Evolutionary conservation across 140 eudicot genomes (phyloP), one percentile per base, ranked within the genome.

Genomic region (Bidens hawaiensis): DNA sequence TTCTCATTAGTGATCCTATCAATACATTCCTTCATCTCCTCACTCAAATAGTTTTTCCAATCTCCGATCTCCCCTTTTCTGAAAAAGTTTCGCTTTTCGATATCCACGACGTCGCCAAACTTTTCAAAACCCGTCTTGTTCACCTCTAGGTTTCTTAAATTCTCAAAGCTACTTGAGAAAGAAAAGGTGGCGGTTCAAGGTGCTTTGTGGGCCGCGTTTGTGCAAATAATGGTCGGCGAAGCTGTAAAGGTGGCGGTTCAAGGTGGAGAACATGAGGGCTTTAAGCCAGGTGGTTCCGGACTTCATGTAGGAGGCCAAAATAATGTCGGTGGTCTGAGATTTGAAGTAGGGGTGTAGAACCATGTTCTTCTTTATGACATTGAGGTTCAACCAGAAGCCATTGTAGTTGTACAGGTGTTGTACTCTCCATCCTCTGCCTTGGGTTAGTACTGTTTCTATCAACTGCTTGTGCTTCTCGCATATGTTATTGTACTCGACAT

Each of bases 261-360:
- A 10, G 16, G 60, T n/a, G n/a, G n/a, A n/a, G n/a, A n/a, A n/a
- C n/a, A n/a, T n/a, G n/a, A n/a, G n/a, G n/a, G n/a, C n/a, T n/a
- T n/a, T n/a, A n/a, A n/a, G n/a, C n/a, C n/a, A 66, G 11, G 77
- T 74, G 0, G 84, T 78, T 23, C 80, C 83, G 15, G 60, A 47
- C 21, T 73, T 79, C 10, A 65, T 41, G 26, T 22, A 62, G 7
- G 55, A 55, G 19, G 65, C 69, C 8, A 79, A 40, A 12, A 73
- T 36, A 16, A 74, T 49, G 30, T 78, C 73, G 0, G 57, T 28
- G 8, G 75, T 65, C 5, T 47, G 60, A n/a, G 80, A 52, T 27
- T 54, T 49, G 68, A 78, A 78, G 49, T 68, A 71, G 34, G 51
- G n/a, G 21, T 78, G 76, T 12, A 52, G 45, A 48, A 58, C 33